Percentiles rank a stretch among this genome's conserved stretches.
Evolutionary conservation across 441 rosid species (phyloP).

Genomic region (Metrosideros polymorpha): DNA sequence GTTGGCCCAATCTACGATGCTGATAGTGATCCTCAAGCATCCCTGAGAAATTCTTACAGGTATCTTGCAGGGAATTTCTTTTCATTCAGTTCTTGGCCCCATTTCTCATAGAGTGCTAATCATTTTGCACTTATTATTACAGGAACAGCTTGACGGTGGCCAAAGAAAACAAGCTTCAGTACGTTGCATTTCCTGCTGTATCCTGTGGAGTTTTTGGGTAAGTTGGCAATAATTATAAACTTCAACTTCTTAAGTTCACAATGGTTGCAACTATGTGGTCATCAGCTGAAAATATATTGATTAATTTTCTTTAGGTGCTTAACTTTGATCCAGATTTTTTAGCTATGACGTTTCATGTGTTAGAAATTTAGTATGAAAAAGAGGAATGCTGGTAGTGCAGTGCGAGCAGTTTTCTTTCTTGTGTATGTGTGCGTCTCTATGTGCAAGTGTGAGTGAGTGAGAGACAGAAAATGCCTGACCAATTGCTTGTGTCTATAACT

Average conservation of each 20-base stretch:
- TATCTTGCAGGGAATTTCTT: conserved; percentile 4
- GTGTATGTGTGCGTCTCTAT: neutral
- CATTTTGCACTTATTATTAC: conserved; percentile 6
- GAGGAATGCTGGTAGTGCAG: neutral
- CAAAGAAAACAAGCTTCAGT: conserved; percentile 60
- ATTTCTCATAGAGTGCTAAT: neutral
- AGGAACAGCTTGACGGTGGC: conserved; percentile 70
- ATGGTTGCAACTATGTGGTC: neutral
- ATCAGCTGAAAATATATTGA: neutral
- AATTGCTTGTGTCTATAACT: neutral
- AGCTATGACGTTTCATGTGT: neutral
- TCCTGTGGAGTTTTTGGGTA: conserved; percentile 78
- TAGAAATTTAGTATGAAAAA: neutral
- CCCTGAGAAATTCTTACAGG: conserved; percentile 53
- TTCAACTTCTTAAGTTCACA: neutral
- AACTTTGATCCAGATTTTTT: neutral
- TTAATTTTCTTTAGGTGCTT: neutral
- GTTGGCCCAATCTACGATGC: conserved; percentile 77
- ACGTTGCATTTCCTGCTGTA: conserved; percentile 80
- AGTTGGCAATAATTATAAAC: neutral
- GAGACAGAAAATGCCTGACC: neutral
- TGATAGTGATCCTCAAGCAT: conserved; percentile 39
- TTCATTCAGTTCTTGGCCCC: neutral
- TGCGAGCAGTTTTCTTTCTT: neutral
- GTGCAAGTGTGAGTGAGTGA: neutral